Base-by-base conservation (phyloP, 805 yeast genomes). In the Metschnikowia orientalis region DNA sequence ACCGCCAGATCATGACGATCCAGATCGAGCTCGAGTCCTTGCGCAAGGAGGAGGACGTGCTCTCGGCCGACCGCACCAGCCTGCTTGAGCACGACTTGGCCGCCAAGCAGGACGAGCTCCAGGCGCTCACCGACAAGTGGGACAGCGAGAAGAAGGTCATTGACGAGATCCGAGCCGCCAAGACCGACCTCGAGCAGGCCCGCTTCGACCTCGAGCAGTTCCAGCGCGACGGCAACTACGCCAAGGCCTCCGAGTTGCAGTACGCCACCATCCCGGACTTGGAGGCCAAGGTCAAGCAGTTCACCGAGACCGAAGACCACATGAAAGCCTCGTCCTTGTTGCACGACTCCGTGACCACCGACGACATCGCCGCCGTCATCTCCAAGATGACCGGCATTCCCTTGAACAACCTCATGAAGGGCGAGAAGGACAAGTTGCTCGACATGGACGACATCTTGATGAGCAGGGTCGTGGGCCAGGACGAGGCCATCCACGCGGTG, bases 361-460 rank as follows among this genome's bases (percentile, higher is more conserved):
- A 89, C 45, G 98, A 90, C 58, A 92, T 90, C 46, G 94, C 97
- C 0, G 72, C 78, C 40, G 98, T 90, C 5, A 83, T 90, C 8
- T 81, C 95, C 9, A 79, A 87, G 44, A 88, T 92, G 82, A 90
- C 98, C 0, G 97, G 97, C 23, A 88, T 90, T 26, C 98, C 98
- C 5, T 85, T 86, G 15, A 86, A 80, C 47, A 84, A 88, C 19
- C 77, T 90, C 46, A 72, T 92, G 80, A 84, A 84, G 57, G 97
- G 97, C 29, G 98, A 90, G 54, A 87, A 86, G 61, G 97, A 90
- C 54, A 81, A 89, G 56, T 69, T 90, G 33, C 57, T 90, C 34
- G 82, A 72, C 56, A 92, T 92, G 97, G 97, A 89, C 56, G 67
- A 73, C 5, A 75, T 85, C 0, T 61, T 90, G 45, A 77, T 77